Base-by-base conservation (phyloP, 768 basidiomycete species). In the Tricholoma sp. region DNA sequence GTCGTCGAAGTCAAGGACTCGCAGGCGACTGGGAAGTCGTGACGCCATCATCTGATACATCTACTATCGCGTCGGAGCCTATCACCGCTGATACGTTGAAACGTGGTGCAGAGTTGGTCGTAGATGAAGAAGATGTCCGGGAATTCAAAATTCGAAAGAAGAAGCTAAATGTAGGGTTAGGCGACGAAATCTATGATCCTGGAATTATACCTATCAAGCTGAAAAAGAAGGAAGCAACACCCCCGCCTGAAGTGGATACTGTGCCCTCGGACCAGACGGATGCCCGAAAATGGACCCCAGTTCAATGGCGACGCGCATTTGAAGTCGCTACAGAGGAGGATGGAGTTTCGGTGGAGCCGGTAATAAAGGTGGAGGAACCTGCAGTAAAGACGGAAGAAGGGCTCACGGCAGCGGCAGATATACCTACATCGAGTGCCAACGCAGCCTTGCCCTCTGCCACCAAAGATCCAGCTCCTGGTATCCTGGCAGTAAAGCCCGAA, bases 121-220 rank as follows among this genome's bases (percentile, higher is more conserved):
- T 61, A 6, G 78, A 74, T 24, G 78, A 75, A 36, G 86, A 84
- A 39, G 83, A 85, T 54, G 76, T 70, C 9, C 80, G 85, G 3
- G 69, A 74, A 29, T 91, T 84, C 75, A 89, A 87, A 68, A 65
- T 91, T 57, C 77, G 83, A 59, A 85, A 82, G 75, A 86, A 84
- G 72, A 83, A 77, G 0, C 66, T 81, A 44, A 71, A 68, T 1
- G 69, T 76, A 0, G 89, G 87, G 6, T 74, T 91, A 10, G 91
- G 88, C 11, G 87, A 91, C 11, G 87, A 91, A 62, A 81, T 90
- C 29, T 95, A 90, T 61, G 93, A 96, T 67, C 89, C 89, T 3
- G 86, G 84, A 1, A 63, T 83, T 18, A 83, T 91, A 49, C 72
- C 81, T 31, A 79, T 90, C 62, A 84, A 85, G 66, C 60, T 82